Evolutionary conservation across 2,329 filamentous ascomycete genomes (phyloP).

Genomic region (Epichloe amarillans): DNA sequence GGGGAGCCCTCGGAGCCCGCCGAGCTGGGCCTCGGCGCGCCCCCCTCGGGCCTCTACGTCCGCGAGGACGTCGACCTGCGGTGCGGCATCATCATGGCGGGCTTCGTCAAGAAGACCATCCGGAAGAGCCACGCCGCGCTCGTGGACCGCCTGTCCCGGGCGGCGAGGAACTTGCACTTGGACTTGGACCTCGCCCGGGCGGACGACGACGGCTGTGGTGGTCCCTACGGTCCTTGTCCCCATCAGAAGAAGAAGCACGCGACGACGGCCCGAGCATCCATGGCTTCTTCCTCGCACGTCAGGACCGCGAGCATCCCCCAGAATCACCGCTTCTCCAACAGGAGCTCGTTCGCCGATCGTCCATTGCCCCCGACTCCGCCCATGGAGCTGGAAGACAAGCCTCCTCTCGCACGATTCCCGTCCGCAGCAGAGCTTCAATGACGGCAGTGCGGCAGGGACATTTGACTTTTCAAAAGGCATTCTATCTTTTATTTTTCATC

Average conservation of each 20-base stretch:
- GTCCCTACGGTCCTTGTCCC: too few relatives aligned
- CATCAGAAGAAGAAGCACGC: too few relatives aligned
- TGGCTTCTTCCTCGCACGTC: too few relatives aligned
- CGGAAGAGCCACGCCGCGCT: slow-evolving; percentile 61
- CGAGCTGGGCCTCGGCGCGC: slow-evolving; percentile 54
- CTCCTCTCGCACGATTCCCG: neutral
- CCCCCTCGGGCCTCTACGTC: slow-evolving; percentile 59
- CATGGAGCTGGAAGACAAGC: neutral
- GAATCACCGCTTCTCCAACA: neutral
- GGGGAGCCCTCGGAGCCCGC: slow-evolving; percentile 53
- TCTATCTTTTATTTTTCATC: too few relatives aligned
- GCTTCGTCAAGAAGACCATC: slow-evolving; percentile 72
- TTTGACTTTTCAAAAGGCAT: too few relatives aligned
- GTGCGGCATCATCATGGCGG: slow-evolving; percentile 63
- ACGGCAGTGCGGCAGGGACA: too few relatives aligned
- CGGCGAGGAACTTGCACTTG: too few relatives aligned
- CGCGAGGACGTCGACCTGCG: slow-evolving; percentile 74
- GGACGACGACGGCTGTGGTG: too few relatives aligned
- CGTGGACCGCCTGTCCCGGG: slow-evolving; percentile 43
- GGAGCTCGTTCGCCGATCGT: neutral
- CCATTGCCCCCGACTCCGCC: neutral
- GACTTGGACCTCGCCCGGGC: too few relatives aligned
- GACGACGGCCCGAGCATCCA: too few relatives aligned
- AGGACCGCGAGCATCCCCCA: too few relatives aligned
- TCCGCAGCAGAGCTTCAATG: neutral